Evolutionary conservation across 208 protist species (phyloP), one percentile per base, ranked within the genome.

Genomic region (Leishmania gerbilli): DNA sequence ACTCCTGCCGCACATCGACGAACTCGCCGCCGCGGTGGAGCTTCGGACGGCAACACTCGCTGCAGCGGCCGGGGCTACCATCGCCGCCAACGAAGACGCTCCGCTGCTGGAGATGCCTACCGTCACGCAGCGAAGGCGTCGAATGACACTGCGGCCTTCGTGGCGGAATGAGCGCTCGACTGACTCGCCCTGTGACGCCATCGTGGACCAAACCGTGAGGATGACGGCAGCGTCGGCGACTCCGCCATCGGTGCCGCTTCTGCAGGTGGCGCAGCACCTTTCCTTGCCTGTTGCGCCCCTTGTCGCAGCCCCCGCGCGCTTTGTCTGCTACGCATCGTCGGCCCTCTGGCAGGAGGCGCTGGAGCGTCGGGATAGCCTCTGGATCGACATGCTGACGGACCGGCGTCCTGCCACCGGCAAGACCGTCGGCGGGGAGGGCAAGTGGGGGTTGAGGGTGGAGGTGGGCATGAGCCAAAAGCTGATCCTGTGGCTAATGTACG

Each of bases 381-480:
- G 77, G 64, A 75, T 89, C 3, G 69, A 85, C 37, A 81, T 84
- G 74, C 27, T 84, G 68, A 85, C 76, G 47, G 85, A 88, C 60
- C 77, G 77, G 40, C 49, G 71, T 6, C 76, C 83, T 2, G 77
- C 84, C 6, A 83, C 79, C 15, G 34, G 34, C 7, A 83, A 81
- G 58, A 77, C 56, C 21, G 64, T 76, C 21, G 87, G 82, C 6
- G 76, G 79, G 21, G 68, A 31, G 8, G 75, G 58, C 1, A 74
- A 84, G 24, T 90, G 84, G 86, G 89, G 89, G 24, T 65, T 82
- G 2, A 31, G 72, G 21, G 79, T 80, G 53, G 86, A 85, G 68
- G 76, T 90, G 37, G 84, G 75, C 3, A 84, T 90, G 81, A 84
- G 80, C 53, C 84, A 84, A 62, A 92, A 92, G 81, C 74, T 82